phyloP scores from a whole-genome alignment of 1,284 basidiomycete species.

The Entoloma clypeatum region DNA sequence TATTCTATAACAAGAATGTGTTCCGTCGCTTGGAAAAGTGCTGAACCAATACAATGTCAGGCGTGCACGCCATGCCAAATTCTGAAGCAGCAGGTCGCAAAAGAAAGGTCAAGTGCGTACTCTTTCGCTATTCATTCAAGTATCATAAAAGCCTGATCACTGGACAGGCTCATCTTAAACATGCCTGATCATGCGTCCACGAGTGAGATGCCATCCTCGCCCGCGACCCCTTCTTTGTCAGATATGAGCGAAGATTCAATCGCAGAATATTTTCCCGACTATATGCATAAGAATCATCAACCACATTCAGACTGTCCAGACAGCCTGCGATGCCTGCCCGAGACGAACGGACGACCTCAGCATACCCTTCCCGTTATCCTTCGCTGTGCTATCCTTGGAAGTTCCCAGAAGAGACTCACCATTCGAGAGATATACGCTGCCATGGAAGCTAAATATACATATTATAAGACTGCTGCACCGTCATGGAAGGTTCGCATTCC shows the following conservation, averaged over 20 bases:
- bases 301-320: conserved; percentile 72
- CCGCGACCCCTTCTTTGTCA: conserved; percentile 25
- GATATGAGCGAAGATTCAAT: conserved; percentile 26
- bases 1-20: conserved; percentile 51
- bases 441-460: conserved; percentile 78
- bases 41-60: too few species aligned
- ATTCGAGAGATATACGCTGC: conserved; percentile 79
- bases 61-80: too few species aligned
- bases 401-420: conserved; percentile 67
- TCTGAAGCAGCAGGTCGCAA: too few species aligned
- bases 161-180: conserved; percentile 22
- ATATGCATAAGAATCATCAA: conserved; percentile 42
- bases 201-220: conserved; percentile 26
- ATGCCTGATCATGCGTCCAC: conserved; percentile 20
- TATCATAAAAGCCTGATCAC: conserved; percentile 2
- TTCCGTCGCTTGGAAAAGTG: too few species aligned
- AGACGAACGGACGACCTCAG: conserved; percentile 71
- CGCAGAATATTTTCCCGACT: conserved; percentile 20
- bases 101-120: conserved; percentile 36
- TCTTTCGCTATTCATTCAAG: not conserved
- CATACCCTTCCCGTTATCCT: conserved; percentile 79
- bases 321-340: conserved; percentile 68
- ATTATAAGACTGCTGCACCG: conserved; percentile 71
- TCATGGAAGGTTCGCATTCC: conserved; percentile 67
- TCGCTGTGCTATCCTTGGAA: conserved; percentile 75